Conservation (phyloP, 2,329 filamentous ascomycete genomes). For the Verticillium tricorpus region DNA sequence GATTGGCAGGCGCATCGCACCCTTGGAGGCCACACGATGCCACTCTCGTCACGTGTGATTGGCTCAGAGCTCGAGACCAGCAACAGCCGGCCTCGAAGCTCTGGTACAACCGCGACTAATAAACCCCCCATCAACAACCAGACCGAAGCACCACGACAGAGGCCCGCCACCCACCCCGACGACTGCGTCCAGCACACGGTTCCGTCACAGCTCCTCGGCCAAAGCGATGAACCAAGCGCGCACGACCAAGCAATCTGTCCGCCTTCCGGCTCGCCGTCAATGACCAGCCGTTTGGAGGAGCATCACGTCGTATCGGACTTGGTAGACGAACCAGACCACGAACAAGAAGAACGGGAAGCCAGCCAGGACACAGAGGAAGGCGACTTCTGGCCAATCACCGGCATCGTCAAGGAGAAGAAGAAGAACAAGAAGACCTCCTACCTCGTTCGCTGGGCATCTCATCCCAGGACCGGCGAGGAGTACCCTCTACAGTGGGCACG, state of each 20-base stretch:
- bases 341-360: not conserved
- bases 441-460: slow-evolving; percentile 33
- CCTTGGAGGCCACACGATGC: not conserved
- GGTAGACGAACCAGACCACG: not conserved
- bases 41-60: not conserved
- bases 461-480: slow-evolving; percentile 23
- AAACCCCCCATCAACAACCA: not conserved
- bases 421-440: slow-evolving; percentile 23
- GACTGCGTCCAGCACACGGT: not conserved
- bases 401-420: slow-evolving; percentile 28
- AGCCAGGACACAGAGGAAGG: slow-evolving; percentile 5
- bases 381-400: slow-evolving; percentile 28
- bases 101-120: not conserved
- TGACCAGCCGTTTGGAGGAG: not conserved
- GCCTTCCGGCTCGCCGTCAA: not conserved
- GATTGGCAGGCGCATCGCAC: slow-evolving; percentile 1
- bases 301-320: not conserved
- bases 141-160: not conserved
- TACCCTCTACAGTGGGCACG: slow-evolving; percentile 29
- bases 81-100: not conserved
- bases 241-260: not conserved
- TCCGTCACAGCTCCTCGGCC: not conserved
- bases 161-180: not conserved
- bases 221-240: not conserved
- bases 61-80: not conserved